A percentile compares a stretch with the other conserved stretches of the same genome.
These are phyloP conservation scores for Abrus precatorius DNA, from an alignment of 306 rosid genomes.

Conservation along the genomic window DNA sequence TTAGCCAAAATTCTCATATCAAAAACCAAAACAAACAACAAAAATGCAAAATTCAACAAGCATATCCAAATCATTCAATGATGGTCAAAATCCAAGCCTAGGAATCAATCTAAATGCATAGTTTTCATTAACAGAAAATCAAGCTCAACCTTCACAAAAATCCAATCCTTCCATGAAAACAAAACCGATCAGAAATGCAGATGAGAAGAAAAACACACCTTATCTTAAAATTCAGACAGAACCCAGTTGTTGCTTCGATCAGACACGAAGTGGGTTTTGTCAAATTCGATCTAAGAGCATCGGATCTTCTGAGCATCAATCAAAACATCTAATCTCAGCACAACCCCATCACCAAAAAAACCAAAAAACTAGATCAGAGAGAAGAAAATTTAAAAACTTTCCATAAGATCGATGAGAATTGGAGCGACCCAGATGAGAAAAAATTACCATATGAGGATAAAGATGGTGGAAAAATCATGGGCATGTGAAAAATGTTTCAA, in stretches of 20 bases:
- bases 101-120: conserved; percentile 52
- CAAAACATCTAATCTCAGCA: conserved; percentile 63
- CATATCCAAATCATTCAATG: conserved; percentile 42
- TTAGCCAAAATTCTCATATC: conserved; percentile 47
- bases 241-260: conserved; percentile 72
- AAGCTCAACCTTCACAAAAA: conserved; percentile 38
- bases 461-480: conserved; percentile 59
- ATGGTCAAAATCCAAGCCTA: conserved; percentile 45
- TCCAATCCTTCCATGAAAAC: conserved; percentile 45
- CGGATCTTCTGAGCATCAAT: conserved; percentile 77
- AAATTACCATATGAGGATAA: conserved; percentile 65
- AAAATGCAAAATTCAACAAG: conserved; percentile 39
- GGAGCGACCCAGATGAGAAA: conserved; percentile 40
- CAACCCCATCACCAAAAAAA: conserved; percentile 35
- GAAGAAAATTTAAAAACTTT: conserved; percentile 42
- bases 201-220: conserved; percentile 63
- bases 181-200: conserved; percentile 68
- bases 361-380: conserved; percentile 62
- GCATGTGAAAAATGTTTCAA: conserved; percentile 65
- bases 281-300: conserved; percentile 78
- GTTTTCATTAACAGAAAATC: conserved; percentile 32
- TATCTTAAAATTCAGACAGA: conserved; percentile 75
- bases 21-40: conserved; percentile 1
- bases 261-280: conserved; percentile 64
- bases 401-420: conserved; percentile 50